phyloP scores from a whole-genome alignment of 106 monocot genomes.

The Platanthera zijinensis region DNA sequence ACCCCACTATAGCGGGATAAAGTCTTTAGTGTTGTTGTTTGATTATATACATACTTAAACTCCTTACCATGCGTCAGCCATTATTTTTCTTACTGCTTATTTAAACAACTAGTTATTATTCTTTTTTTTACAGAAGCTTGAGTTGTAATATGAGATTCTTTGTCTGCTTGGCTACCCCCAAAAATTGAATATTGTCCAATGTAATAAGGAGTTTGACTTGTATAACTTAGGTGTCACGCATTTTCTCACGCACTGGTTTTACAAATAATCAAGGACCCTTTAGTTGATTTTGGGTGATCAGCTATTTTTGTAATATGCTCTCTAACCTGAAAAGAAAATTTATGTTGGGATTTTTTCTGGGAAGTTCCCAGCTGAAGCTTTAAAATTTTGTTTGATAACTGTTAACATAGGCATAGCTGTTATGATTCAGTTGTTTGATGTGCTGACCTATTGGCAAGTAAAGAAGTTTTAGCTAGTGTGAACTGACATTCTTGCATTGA shows the following conservation, averaged over 20 bases:
- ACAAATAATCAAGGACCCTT: background rate
- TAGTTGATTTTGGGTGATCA: background rate
- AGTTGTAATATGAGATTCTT: background rate
- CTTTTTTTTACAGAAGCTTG: background rate
- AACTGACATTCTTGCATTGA: background rate
- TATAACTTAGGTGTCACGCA: too few species aligned
- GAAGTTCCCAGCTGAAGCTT: background rate
- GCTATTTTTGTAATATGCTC: background rate
- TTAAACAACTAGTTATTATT: background rate
- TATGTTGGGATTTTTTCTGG: too few species aligned
- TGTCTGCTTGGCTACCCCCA: background rate
- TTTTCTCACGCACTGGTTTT: too few species aligned
- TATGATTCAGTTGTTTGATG: background rate
- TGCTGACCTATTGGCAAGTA: background rate
- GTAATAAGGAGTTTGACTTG: background rate
- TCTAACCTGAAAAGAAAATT: background rate
- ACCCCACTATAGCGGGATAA: too few species aligned
- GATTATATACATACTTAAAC: background rate
- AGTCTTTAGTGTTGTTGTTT: background rate
- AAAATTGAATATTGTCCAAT: background rate
- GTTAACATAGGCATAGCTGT: background rate
- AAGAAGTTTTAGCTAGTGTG: background rate
- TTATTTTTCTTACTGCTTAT: background rate
- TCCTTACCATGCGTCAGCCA: background rate
- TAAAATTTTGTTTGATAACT: slow-evolving; percentile 1